A percentile compares a stretch with the other conserved stretches of the same genome.
Conservation (phyloP, 2,329 filamentous ascomycete genomes). For the Xylaria sp. region DNA sequence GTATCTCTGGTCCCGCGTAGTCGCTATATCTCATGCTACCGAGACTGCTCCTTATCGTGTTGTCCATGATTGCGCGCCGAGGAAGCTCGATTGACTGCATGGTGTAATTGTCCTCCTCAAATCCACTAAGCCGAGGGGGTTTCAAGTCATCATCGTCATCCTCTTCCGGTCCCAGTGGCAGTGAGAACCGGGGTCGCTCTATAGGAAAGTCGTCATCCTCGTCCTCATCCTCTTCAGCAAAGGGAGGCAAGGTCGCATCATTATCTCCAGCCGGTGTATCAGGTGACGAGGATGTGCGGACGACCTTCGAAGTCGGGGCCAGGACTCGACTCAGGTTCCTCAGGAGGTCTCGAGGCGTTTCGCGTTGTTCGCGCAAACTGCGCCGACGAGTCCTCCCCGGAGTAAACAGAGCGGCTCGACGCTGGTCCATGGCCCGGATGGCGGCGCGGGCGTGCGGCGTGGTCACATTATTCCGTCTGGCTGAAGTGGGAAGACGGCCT, state of each 20-base stretch:
- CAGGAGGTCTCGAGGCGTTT: slow-evolving; percentile 43
- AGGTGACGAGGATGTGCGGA: slow-evolving; percentile 52
- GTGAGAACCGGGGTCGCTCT: slow-evolving; percentile 59
- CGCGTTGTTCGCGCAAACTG: slow-evolving; percentile 59
- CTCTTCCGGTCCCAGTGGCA: slow-evolving; percentile 57
- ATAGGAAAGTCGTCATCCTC: slow-evolving; percentile 55
- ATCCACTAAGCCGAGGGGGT: slow-evolving; percentile 58
- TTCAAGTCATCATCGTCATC: slow-evolving; percentile 55
- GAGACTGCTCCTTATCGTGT: slow-evolving; percentile 51
- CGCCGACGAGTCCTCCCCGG: slow-evolving; percentile 64
- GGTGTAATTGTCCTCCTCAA: slow-evolving; percentile 66
- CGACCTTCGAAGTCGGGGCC: slow-evolving; percentile 53
- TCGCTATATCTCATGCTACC: slow-evolving; percentile 62
- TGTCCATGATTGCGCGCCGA: slow-evolving; percentile 56
- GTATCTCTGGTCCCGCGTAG: slow-evolving; percentile 44
- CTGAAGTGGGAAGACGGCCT: slow-evolving; percentile 54
- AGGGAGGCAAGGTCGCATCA: slow-evolving; percentile 35
- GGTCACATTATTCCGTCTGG: slow-evolving; percentile 48
- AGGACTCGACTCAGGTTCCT: slow-evolving; percentile 60
- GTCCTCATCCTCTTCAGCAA: slow-evolving; percentile 47
- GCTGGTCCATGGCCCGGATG: slow-evolving; percentile 61
- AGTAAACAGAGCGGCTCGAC: slow-evolving; percentile 64
- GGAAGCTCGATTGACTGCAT: slow-evolving; percentile 65
- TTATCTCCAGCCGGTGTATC: slow-evolving; percentile 46
- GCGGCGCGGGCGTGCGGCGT: slow-evolving; percentile 69